A percentile compares a stretch with the other conserved stretches of the same genome.
phyloP scores from a whole-genome alignment of 2,329 filamentous ascomycete genomes.

The Cercospora zeae-maydis region DNA sequence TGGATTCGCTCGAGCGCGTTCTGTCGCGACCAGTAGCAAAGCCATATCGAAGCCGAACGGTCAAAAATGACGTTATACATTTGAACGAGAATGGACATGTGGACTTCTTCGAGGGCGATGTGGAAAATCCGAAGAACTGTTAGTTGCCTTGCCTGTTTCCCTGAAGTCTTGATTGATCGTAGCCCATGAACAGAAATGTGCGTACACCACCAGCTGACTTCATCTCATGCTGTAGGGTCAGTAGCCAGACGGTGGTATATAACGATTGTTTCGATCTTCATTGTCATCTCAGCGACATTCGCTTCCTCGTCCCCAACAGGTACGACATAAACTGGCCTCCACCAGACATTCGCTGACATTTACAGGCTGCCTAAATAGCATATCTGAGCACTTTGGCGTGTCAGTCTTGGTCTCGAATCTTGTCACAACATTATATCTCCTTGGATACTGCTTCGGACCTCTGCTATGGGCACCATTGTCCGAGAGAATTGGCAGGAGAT shows the following conservation, averaged over 20 bases:
- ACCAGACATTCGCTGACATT: neutral
- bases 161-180: no score
- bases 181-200: neutral
- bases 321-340: neutral
- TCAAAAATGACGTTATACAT: conserved; percentile 41
- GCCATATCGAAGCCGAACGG: conserved; percentile 47
- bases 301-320: conserved; percentile 45
- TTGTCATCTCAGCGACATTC: conserved; percentile 56
- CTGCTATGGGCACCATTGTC: conserved; percentile 63
- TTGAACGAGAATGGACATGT: conserved; percentile 52
- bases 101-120: conserved; percentile 51
- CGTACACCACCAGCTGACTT: neutral
- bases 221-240: conserved; percentile 33
- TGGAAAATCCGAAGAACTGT: conserved; percentile 50
- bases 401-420: conserved; percentile 41
- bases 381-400: conserved; percentile 46
- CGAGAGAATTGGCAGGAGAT: conserved; percentile 60
- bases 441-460: conserved; percentile 57
- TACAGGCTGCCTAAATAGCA: conserved; percentile 36
- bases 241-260: conserved; percentile 38
- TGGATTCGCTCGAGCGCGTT: conserved; percentile 41
- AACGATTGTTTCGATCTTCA: conserved; percentile 42
- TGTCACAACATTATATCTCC: conserved; percentile 31
- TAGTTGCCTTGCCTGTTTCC: neutral
- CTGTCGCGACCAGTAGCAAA: conserved; percentile 53